Conservation (phyloP, 2,329 filamentous ascomycete genomes). For the Cadophora sp. region DNA sequence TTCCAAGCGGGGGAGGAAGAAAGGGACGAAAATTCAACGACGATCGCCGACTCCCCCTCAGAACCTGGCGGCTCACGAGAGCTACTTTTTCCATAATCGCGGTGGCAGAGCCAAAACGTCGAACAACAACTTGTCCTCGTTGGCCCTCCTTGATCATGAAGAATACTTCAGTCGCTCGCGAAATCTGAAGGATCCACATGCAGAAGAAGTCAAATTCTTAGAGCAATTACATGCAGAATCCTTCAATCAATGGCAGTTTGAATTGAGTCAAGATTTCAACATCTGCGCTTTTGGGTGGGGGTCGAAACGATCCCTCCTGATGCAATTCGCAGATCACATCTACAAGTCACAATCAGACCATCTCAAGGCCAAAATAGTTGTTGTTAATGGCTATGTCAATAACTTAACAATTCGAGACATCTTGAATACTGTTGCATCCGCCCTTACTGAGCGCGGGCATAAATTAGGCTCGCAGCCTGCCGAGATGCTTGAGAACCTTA, state of each 20-base stretch:
- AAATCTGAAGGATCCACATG: constrained; percentile 70
- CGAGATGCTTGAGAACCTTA: constrained; percentile 71
- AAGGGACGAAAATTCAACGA: constrained; percentile 55
- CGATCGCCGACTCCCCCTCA: constrained; percentile 71
- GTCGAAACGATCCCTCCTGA: constrained; percentile 79
- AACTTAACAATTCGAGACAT: constrained; percentile 72
- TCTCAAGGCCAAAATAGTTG: constrained; percentile 64
- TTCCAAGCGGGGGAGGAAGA: constrained; percentile 56
- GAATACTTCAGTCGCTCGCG: constrained; percentile 81
- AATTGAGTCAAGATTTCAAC: constrained; percentile 85
- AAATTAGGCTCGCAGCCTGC: constrained; percentile 59
- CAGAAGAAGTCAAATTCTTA: constrained; percentile 72
- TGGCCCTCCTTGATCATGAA: constrained; percentile 84
- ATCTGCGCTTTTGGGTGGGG: constrained; percentile 93
- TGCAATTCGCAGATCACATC: constrained; percentile 75
- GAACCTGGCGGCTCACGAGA: constrained; percentile 85
- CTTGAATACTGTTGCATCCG: constrained; percentile 70
- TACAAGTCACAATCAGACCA: constrained; percentile 52
- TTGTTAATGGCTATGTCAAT: constrained; percentile 85
- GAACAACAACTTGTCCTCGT: constrained; percentile 78
- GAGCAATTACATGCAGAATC: constrained; percentile 78
- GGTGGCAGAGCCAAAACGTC: constrained; percentile 84
- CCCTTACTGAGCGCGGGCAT: constrained; percentile 55
- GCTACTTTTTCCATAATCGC: constrained; percentile 93
- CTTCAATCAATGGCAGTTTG: constrained; percentile 92